Conservation (phyloP, 2,329 filamentous ascomycete species). For the Phyllosticta ampelicida region DNA sequence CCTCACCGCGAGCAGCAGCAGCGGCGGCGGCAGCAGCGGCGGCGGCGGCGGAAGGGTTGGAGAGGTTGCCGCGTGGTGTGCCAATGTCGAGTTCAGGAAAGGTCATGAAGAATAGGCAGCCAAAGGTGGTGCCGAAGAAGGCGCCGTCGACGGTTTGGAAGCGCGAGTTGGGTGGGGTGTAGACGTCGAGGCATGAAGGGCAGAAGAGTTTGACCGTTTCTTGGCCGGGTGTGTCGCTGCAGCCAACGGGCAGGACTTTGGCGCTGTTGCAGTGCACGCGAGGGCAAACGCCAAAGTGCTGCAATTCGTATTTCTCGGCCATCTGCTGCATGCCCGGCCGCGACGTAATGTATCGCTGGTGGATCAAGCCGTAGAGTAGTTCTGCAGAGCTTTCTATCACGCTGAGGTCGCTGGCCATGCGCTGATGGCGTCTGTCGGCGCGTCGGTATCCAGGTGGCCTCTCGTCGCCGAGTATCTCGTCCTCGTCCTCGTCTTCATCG, state of each 20-base stretch:
- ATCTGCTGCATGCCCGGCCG: conserved; percentile 95
- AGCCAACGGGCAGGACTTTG: conserved; percentile 82
- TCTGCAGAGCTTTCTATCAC: conserved; percentile 97
- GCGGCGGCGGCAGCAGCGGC: conserved; percentile 16
- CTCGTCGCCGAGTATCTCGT: conserved; percentile 35
- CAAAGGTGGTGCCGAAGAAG: conserved; percentile 96
- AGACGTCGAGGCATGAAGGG: conserved; percentile 91
- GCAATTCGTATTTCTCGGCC: conserved; percentile 96
- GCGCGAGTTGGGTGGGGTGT: conserved; percentile 90
- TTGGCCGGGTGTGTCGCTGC: conserved; percentile 88
- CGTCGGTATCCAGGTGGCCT: conserved; percentile 47
- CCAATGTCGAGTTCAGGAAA: conserved; percentile 89
- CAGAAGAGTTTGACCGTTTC: conserved; percentile 99
- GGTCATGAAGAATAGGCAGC: conserved; percentile 93
- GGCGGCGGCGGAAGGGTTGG: conserved; percentile 1
- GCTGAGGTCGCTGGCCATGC: conserved; percentile 84
- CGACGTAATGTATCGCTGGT: conserved; percentile 96
- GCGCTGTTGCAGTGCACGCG: conserved; percentile 84
- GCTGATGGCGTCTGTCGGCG: conserved; percentile 57
- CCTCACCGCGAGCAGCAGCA: conserved; percentile 14
- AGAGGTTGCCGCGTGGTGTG: conserved; percentile 45
- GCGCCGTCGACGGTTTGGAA: conserved; percentile 97
- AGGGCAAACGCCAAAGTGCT: conserved; percentile 94
- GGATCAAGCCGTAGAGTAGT: conserved; percentile 94
- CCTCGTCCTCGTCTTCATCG: conserved; percentile 52